These are phyloP conservation scores for Tuber indicum DNA, from an alignment of 495 filamentous ascomycete species.

Conservation along the genomic window DNA sequence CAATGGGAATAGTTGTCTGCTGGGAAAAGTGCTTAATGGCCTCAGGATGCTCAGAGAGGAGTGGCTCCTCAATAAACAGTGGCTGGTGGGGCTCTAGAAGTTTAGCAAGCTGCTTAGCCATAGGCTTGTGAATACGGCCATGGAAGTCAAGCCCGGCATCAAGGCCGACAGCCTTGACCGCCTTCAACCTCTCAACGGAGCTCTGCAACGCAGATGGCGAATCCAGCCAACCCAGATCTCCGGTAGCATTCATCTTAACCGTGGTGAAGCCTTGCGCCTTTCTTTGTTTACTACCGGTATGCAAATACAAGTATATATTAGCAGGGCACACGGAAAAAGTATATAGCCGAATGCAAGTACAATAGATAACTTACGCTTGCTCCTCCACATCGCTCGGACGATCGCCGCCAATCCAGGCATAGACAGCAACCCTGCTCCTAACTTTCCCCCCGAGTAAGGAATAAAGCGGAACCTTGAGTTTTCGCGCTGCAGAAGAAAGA, in stretches of 20 bases:
- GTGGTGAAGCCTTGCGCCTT: conserved; percentile 64
- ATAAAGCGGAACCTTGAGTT: conserved; percentile 63
- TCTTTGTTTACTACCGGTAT: conserved; percentile 49
- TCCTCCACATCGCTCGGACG: conserved; percentile 62
- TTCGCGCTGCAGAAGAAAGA: conserved; percentile 43
- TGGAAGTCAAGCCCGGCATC: conserved; percentile 74
- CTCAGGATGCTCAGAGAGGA: conserved; percentile 65
- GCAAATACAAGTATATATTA: conserved; percentile 9
- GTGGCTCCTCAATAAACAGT: conserved; percentile 74
- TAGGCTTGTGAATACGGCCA: conserved; percentile 69
- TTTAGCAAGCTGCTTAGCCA: conserved; percentile 72
- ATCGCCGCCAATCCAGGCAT: conserved; percentile 84
- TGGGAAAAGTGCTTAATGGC: conserved; percentile 61
- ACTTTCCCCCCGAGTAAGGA: conserved; percentile 72
- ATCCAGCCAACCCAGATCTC: conserved; percentile 73
- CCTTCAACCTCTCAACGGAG: conserved; percentile 61
- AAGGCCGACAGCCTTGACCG: conserved; percentile 63
- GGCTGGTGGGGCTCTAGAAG: conserved; percentile 63
- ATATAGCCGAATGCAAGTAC: background rate
- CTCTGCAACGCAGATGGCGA: conserved; percentile 59
- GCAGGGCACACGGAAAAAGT: conserved; percentile 5
- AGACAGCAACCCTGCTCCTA: conserved; percentile 65
- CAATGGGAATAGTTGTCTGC: conserved; percentile 60
- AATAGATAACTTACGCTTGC: conserved; percentile 49
- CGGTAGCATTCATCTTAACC: conserved; percentile 79